A percentile compares a stretch with the other conserved stretches of the same genome.
These are phyloP conservation scores for Aeschynomene evenia DNA, from an alignment of 306 rosid genomes.

Conservation along the genomic window DNA sequence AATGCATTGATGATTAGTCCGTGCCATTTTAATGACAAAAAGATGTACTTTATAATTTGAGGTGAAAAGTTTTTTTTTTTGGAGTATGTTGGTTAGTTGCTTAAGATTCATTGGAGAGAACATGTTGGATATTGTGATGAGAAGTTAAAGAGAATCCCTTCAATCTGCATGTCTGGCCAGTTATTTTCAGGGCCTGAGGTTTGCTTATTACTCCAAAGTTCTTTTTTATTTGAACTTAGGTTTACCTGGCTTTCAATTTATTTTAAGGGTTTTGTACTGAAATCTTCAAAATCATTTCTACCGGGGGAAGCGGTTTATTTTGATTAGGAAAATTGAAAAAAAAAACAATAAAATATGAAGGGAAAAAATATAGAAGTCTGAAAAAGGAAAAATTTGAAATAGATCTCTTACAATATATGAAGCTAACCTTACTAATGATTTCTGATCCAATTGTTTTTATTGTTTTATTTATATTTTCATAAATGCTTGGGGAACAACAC, in stretches of 20 bases:
- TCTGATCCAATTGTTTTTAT: constrained; percentile 2
- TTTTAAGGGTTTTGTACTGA: constrained; percentile 1
- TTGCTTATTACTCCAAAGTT: constrained; percentile 14
- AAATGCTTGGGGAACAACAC: too few species aligned
- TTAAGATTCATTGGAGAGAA: neutral
- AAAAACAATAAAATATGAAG: neutral
- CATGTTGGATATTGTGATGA: constrained; percentile 16
- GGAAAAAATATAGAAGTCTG: neutral
- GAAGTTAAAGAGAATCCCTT: constrained; percentile 2
- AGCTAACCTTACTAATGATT: constrained; percentile 17
- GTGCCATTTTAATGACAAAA: constrained; percentile 15
- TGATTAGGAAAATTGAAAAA: constrained; percentile 2
- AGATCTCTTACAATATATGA: neutral
- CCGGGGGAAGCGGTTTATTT: constrained; percentile 14
- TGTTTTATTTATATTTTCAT: neutral
- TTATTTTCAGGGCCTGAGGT: constrained; percentile 6
- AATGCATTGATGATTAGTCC: neutral
- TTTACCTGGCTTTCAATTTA: neutral
- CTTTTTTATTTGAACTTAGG: constrained; percentile 15
- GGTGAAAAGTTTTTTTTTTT: neutral
- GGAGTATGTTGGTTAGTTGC: constrained; percentile 10
- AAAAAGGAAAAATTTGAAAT: constrained; percentile 15
- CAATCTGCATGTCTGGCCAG: constrained; percentile 10
- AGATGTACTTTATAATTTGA: neutral
- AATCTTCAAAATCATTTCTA: constrained; percentile 16